Evolutionary conservation across 371 early-diverging fungal genomes (phyloP).

Genomic region (Mortierella sp.): DNA sequence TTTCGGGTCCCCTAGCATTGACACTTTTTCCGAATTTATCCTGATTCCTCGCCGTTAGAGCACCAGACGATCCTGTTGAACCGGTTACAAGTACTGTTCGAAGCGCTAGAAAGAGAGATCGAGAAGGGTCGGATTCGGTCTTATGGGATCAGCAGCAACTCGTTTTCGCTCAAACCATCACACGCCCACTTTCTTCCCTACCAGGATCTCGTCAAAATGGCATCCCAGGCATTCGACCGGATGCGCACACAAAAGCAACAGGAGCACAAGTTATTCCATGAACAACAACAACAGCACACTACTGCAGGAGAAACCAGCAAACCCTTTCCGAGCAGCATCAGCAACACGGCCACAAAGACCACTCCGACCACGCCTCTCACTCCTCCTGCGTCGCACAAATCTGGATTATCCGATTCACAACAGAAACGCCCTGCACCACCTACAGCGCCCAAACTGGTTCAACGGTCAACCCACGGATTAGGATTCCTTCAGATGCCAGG

Average conservation of each 20-base stretch:
- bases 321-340: not conserved
- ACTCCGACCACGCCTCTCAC: not conserved
- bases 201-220: slow-evolving; percentile 47
- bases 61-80: slow-evolving; percentile 40
- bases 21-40: not conserved
- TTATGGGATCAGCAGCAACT: slow-evolving; percentile 57
- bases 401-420: not conserved
- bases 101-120: slow-evolving; percentile 54
- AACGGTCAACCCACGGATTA: slow-evolving; percentile 41
- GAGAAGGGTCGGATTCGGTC: slow-evolving; percentile 46
- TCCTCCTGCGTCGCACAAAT: not conserved
- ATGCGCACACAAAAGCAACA: slow-evolving; percentile 24
- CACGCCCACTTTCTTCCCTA: slow-evolving; percentile 57
- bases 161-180: slow-evolving; percentile 49
- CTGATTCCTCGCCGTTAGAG: slow-evolving; percentile 16
- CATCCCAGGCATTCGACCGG: slow-evolving; percentile 35
- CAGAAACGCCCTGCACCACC: not conserved
- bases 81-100: slow-evolving; percentile 39
- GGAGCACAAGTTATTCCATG: slow-evolving; percentile 7
- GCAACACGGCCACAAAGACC: not conserved
- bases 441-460: slow-evolving; percentile 5
- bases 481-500: slow-evolving; percentile 54
- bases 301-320: not conserved
- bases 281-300: slow-evolving; percentile 5
- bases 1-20: not conserved